Evolutionary conservation across 805 yeast species (phyloP).

Genomic region (Hanseniaspora lindneri): DNA sequence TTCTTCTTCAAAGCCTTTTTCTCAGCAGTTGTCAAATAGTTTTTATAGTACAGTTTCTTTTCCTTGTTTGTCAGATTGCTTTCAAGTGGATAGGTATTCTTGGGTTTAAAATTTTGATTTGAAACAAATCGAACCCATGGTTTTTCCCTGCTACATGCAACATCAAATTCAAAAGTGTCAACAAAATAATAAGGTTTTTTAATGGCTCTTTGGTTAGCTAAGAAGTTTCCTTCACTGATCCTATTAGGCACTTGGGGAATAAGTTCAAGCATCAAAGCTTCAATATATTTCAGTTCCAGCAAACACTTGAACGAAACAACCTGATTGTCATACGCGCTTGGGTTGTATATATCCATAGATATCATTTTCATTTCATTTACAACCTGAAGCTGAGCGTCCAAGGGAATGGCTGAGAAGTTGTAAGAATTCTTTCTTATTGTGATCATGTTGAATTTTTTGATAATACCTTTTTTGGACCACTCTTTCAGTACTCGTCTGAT

Average conservation of each 20-base stretch:
- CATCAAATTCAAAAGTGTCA: slow-evolving; percentile 12
- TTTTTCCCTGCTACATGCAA: neutral
- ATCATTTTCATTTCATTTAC: slow-evolving; percentile 7
- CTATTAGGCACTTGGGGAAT: neutral
- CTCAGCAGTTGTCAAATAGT: neutral
- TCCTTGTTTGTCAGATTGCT: neutral
- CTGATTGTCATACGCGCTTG: neutral
- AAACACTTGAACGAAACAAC: neutral
- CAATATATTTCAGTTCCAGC: neutral
- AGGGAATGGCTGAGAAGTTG: neutral
- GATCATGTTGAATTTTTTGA: neutral
- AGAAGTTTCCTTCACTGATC: neutral
- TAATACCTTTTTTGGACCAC: neutral
- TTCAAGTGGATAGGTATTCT: slow-evolving; percentile 6
- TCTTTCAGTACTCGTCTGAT: slow-evolving; percentile 1
- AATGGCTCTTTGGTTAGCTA: neutral
- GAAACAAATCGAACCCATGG: slow-evolving; percentile 10
- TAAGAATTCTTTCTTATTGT: neutral
- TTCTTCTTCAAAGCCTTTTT: neutral
- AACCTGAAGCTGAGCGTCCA: neutral
- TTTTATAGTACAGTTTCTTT: neutral
- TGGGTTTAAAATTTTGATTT: neutral
- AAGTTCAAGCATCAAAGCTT: neutral
- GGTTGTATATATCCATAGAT: slow-evolving; percentile 2
- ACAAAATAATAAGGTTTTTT: neutral